A percentile compares a stretch with the other conserved stretches of the same genome.
Evolutionary conservation across 1,284 basidiomycete genomes (phyloP).

Genomic region (Clitocybe nebularis): DNA sequence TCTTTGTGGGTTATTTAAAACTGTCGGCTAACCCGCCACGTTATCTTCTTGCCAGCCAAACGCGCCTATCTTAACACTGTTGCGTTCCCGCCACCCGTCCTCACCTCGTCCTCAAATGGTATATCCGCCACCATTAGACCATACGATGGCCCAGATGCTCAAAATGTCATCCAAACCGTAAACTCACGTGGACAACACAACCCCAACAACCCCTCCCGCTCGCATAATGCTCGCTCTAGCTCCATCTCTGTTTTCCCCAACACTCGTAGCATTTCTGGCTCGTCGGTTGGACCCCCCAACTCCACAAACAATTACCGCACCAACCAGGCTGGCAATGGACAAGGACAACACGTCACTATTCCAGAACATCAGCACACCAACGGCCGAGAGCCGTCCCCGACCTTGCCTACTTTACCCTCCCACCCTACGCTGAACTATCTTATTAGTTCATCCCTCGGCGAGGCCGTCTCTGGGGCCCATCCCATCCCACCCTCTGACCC

Average conservation of each 20-base stretch:
- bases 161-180: conserved; percentile 85
- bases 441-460: conserved; percentile 66
- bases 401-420: conserved; percentile 72
- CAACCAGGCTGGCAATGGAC: conserved; percentile 31
- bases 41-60: conserved; percentile 47
- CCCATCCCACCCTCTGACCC: conserved; percentile 54
- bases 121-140: conserved; percentile 70
- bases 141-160: conserved; percentile 93
- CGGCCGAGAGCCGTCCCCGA: conserved; percentile 72
- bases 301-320: conserved; percentile 37
- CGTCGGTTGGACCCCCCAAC: conserved; percentile 31
- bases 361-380: conserved; percentile 51
- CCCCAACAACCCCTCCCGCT: conserved; percentile 54
- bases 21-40: conserved; percentile 3
- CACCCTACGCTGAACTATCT: conserved; percentile 80
- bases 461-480: conserved; percentile 35
- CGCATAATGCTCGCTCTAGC: conserved; percentile 64
- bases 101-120: conserved; percentile 54
- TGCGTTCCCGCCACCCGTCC: conserved; percentile 75
- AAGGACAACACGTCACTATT: conserved; percentile 41
- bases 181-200: conserved; percentile 68
- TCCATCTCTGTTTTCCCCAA: conserved; percentile 64
- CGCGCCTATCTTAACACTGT: conserved; percentile 90
- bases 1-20: neutral
- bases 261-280: conserved; percentile 37